Base-by-base conservation (phyloP, 208 protist species). In the Acanthamoeba culbertsoni region DNA sequence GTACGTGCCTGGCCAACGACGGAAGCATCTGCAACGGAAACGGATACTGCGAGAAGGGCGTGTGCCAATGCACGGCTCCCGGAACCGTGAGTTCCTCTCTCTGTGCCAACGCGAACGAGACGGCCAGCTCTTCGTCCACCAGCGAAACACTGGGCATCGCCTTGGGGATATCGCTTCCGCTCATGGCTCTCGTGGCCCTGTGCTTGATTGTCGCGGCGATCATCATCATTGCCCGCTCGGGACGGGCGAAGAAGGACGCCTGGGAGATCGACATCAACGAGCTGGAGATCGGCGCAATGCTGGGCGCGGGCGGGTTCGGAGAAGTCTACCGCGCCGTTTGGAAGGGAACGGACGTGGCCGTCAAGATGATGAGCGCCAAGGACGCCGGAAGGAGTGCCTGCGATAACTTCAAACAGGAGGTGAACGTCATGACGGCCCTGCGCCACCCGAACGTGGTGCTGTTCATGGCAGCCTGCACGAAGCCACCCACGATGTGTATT, bases 401-500 rank as follows among this genome's bases (percentile, higher is more conserved):
- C n/a, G 68, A 79, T 12, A 79, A 79, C 37, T 79, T 79, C 68
- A 79, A 79, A 51, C 68, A 71, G 62, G 68, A 79, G 40, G 79
- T 88, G 43, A n/a, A 88, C 28, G 51, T 88, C 20, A 88, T 88
- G 79, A 88, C 48, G 0, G 37, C 45, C 12, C 45, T 88, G n/a
- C 45, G 51, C 0, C 79, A 88, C 28, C 79, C 79, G n/a, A 88
- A 88, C 79, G 79, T 88, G 46, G 79, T 88, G 28, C 79, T 88
- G 28, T 88, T 88, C 51, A 88, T 88, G 79, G 79, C 48, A 0
- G 79, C 79, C 79, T 88, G 79, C 48, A 88, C 79, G 18, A 88
- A 55, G 48, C 48, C 45, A 6, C 48, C 48, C 28, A 8, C 35
- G 33, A 88, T 88, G 79, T 55, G 48, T 28, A 88, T 88, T 35